Conservation (phyloP, 345 rosid genomes). For the Ceriops decandra region DNA sequence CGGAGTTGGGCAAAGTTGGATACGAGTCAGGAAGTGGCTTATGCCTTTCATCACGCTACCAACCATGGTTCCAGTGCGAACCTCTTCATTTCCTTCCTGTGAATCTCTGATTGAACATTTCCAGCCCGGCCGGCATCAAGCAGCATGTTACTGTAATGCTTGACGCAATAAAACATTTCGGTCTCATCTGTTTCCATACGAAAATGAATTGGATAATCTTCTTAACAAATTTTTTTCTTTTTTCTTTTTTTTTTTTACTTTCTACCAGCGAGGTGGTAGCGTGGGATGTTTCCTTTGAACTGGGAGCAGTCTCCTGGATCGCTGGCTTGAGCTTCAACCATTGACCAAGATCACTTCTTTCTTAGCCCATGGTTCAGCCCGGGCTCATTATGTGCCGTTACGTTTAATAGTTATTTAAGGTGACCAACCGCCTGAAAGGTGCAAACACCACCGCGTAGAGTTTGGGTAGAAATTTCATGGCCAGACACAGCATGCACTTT, state of each 20-base stretch:
- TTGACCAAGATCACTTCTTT: conserved; percentile 71
- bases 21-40: conserved; percentile 32
- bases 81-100: conserved; percentile 26
- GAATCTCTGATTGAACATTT: conserved; percentile 39
- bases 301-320: conserved; percentile 81
- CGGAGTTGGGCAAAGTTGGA: conserved; percentile 31
- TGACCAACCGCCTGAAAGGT: conserved; percentile 49
- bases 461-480: too few species aligned
- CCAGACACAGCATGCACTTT: too few species aligned
- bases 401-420: conserved; percentile 55
- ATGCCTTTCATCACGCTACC: conserved; percentile 35
- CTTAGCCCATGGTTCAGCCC: conserved; percentile 67
- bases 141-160: conserved; percentile 30
- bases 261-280: conserved; percentile 33
- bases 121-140: conserved; percentile 36
- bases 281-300: conserved; percentile 62
- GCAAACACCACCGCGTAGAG: background rate
- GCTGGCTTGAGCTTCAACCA: conserved; percentile 67
- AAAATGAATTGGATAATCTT: too few species aligned
- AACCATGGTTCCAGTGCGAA: conserved; percentile 34
- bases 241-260: too few species aligned
- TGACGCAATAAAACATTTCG: conserved; percentile 38
- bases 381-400: conserved; percentile 53
- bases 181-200: conserved; percentile 3
- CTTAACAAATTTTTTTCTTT: too few species aligned